Evolutionary conservation across 1,284 basidiomycete genomes (phyloP), one percentile per base, ranked within the genome.

Genomic region (Peniophora sp.): DNA sequence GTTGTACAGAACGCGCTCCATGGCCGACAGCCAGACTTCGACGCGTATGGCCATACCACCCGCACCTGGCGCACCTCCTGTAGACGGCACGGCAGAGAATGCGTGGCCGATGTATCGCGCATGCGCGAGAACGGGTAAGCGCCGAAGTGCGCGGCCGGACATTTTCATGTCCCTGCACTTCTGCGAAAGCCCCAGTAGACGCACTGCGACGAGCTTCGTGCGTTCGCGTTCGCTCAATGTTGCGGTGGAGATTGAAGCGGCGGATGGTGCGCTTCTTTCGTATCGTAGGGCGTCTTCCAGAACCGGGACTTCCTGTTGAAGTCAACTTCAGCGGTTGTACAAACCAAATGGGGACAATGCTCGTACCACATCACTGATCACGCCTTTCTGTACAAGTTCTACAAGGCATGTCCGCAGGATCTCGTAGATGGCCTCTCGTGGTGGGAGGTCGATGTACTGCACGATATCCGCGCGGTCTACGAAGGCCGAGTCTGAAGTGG

Each of bases 381-480:
- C 81, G 0, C 85, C 81, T 51, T 81, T 85, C 22, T 69, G 65
- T 58, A 92, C 77, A 49, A 99, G 81, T 64, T 98, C 96, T 14
- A 71, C 65, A 12, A 98, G 69, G 62, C 90, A 96, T 3, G 83
- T 84, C 9, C 83, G 75, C n/a, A 99, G 70, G 55, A 99, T 98
- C 68, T 92, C 91, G 67, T 97, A 98, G 48, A 98, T 81, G 0
- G 95, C 96, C 58, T 94, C 84, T 3, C 85, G 77, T 3, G 93
- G 84, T 1, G 96, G 96, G 5, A 92, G 76, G 53, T 94, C 94
- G 35, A 98, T 80, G 62, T 92, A 97, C 73, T 97, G 94, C 45
- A 96, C 84, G 52, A 99, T 93, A 62, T 99, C 97, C 11, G 95
- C 97, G 44, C 97, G 85, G 63, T 99, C 97, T 49, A 98, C 82